These are phyloP conservation scores for Chaetothyriales sp. DNA, from an alignment of 2,329 filamentous ascomycete genomes.

Conservation along the genomic window DNA sequence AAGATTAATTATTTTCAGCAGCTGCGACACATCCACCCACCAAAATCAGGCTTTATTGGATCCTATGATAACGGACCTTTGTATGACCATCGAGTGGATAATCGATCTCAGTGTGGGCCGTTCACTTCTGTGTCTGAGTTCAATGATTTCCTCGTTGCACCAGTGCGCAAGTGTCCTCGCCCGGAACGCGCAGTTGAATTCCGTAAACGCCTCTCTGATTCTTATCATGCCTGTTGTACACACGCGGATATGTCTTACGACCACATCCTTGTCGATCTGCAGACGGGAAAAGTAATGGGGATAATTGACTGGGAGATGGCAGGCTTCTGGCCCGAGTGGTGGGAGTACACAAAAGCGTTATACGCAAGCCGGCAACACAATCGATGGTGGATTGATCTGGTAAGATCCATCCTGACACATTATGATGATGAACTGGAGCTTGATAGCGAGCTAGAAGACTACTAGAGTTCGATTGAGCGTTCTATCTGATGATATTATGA, in stretches of 20 bases:
- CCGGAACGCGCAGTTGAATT: background rate
- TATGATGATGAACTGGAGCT: background rate
- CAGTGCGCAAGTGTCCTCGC: background rate
- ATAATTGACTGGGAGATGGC: slow-evolving; percentile 31
- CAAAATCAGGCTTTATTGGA: background rate
- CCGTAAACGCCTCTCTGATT: background rate
- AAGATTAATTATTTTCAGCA: background rate
- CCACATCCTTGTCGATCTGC: slow-evolving; percentile 21
- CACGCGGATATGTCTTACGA: slow-evolving; percentile 20
- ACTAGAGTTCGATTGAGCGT: no score
- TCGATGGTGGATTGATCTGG: background rate
- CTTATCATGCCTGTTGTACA: background rate
- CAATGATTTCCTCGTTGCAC: background rate
- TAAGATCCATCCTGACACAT: background rate
- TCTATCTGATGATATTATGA: no score
- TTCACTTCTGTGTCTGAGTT: background rate
- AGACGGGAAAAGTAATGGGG: slow-evolving; percentile 23
- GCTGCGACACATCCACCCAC: background rate
- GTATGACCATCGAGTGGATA: background rate
- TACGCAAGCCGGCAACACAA: background rate
- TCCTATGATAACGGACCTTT: background rate
- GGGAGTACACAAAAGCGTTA: slow-evolving; percentile 9
- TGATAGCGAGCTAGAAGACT: background rate
- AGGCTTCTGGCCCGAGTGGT: slow-evolving; percentile 25
- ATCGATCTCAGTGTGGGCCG: background rate